Conservation (phyloP, 257 asterid species). For the Jasminum sambac region DNA sequence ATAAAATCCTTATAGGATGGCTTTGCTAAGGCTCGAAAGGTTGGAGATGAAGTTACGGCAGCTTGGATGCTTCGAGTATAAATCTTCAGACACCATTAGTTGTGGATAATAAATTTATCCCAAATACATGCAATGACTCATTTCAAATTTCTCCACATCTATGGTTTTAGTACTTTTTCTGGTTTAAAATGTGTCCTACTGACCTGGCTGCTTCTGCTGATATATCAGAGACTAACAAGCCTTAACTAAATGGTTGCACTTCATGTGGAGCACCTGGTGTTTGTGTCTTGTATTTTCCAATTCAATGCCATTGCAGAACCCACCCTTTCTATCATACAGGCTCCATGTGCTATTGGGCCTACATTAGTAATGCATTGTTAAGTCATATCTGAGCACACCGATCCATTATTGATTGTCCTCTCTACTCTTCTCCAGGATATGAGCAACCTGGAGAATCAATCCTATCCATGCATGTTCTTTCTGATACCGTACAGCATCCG, state of each 20-base stretch:
- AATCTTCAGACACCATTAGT: not conserved
- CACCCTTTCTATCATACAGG: not conserved
- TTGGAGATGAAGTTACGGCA: not conserved
- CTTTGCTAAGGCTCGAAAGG: not conserved
- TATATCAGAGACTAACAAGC: not conserved
- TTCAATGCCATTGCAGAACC: slow-evolving; percentile 4
- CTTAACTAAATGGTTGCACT: not conserved
- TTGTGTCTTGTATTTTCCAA: not conserved
- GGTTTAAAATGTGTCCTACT: not conserved
- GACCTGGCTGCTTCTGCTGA: not conserved
- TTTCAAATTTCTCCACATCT: not conserved
- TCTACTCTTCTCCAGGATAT: too few relatives aligned
- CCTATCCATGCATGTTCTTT: not conserved
- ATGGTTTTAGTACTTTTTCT: not conserved
- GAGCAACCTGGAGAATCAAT: not conserved
- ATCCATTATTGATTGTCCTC: not conserved
- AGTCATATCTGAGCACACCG: not conserved
- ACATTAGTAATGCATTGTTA: not conserved
- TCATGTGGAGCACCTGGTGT: not conserved
- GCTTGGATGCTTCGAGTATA: not conserved
- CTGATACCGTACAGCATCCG: not conserved
- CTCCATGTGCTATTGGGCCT: not conserved
- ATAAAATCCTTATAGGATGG: not conserved
- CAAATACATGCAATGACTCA: not conserved
- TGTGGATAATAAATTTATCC: not conserved